Conservation (phyloP, 192 early-diverging fungal species). For the Pilobolus umbonatus region DNA sequence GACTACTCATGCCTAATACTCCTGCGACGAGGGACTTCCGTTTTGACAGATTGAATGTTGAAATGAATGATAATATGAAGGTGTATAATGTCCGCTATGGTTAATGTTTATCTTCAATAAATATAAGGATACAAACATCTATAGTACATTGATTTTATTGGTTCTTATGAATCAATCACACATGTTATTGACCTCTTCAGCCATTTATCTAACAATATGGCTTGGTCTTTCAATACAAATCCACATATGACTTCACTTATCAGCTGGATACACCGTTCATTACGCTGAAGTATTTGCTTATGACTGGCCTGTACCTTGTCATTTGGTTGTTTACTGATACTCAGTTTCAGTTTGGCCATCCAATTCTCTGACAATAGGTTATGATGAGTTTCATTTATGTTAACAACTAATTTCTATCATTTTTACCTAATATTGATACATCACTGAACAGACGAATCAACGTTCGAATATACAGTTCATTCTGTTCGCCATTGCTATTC, state of each 20-base stretch:
- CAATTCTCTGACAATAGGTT: background rate
- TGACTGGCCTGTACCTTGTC: too few relatives aligned
- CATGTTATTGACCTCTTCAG: conserved; percentile 2
- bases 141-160: background rate
- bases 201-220: conserved; percentile 13
- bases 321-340: background rate
- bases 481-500: background rate
- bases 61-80: background rate
- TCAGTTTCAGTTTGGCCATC: background rate
- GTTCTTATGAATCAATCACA: background rate
- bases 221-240: conserved; percentile 14
- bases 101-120: background rate
- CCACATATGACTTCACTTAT: background rate
- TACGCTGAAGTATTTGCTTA: background rate
- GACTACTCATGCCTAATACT: too few relatives aligned
- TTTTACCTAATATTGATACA: conserved; percentile 10
- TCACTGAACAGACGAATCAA: conserved; percentile 5
- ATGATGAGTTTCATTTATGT: background rate
- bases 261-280: background rate
- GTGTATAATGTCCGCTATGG: background rate
- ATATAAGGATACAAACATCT: background rate
- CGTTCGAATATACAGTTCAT: conserved; percentile 2
- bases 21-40: too few relatives aligned
- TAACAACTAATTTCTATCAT: background rate
- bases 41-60: too few relatives aligned